A percentile compares a stretch with the other conserved stretches of the same genome.
Conservation (phyloP, 192 early-diverging fungal species). For the Pilobolus umbonatus region DNA sequence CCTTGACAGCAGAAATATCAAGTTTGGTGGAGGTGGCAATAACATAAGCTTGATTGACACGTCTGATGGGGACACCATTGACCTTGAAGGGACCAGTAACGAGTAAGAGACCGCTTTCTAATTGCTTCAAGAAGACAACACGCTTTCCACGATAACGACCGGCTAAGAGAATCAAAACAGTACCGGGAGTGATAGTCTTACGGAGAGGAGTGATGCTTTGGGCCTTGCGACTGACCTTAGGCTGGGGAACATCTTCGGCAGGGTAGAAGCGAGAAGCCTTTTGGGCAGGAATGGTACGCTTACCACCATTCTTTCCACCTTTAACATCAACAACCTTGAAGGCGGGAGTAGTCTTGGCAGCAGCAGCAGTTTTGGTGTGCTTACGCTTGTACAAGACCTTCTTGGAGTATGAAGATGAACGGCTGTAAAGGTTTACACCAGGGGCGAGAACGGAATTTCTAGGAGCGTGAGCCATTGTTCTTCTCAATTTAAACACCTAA, state of each 20-base stretch:
- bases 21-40: constrained; percentile 99
- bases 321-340: constrained; percentile 67
- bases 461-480: constrained; percentile 59
- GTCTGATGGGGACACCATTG: constrained; percentile 97
- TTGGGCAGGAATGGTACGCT: constrained; percentile 61
- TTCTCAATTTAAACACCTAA: constrained; percentile 6
- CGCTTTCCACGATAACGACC: constrained; percentile 98
- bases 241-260: constrained; percentile 75
- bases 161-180: constrained; percentile 91
- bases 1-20: constrained; percentile 74
- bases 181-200: constrained; percentile 92
- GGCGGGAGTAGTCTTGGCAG: constrained; percentile 44
- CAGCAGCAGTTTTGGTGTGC: constrained; percentile 55
- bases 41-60: constrained; percentile 99
- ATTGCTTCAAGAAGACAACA: constrained; percentile 97
- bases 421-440: constrained; percentile 79
- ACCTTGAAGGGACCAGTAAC: constrained; percentile 97
- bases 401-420: constrained; percentile 79
- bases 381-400: constrained; percentile 87
- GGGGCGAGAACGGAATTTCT: constrained; percentile 81
- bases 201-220: constrained; percentile 72
- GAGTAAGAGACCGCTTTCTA: constrained; percentile 90
- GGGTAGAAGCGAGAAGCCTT: constrained; percentile 79
- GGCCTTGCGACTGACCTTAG: constrained; percentile 80
- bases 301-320: constrained; percentile 80